phyloP scores from a whole-genome alignment of 192 early-diverging fungal genomes.

The Coemansia sp. region DNA sequence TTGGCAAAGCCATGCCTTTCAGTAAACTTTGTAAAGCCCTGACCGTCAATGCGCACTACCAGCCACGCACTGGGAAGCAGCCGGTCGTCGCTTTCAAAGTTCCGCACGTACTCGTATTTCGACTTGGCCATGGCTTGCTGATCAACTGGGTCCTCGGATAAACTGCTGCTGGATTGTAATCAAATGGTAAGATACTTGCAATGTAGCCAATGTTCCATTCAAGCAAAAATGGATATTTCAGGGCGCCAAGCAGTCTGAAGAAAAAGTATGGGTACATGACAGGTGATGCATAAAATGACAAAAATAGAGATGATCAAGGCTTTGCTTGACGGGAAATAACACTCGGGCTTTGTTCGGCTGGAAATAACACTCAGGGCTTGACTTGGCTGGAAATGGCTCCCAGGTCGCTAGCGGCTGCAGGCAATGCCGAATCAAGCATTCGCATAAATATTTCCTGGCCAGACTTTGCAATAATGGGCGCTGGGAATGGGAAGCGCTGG shows the following conservation, averaged over 20 bases:
- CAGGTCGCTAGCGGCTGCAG: constrained; percentile 6
- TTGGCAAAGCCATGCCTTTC: constrained; percentile 70
- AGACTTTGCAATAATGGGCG: constrained; percentile 69
- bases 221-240: not conserved
- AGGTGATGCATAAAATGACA: not conserved
- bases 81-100: constrained; percentile 77
- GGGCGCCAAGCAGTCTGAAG: not conserved
- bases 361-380: no score
- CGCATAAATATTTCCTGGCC: constrained; percentile 66
- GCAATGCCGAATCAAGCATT: constrained; percentile 33
- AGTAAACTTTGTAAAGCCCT: constrained; percentile 88
- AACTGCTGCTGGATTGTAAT: no score
- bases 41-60: constrained; percentile 91
- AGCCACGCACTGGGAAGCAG: constrained; percentile 85
- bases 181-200: no score
- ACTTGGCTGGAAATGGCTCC: not conserved
- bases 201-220: no score
- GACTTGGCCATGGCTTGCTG: constrained; percentile 78
- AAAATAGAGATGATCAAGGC: not conserved
- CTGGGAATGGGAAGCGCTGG: constrained; percentile 58
- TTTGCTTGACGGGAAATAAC: no score
- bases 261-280: not conserved
- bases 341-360: no score
- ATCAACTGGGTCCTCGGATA: no score
- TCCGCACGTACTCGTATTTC: constrained; percentile 87